Percentiles rank a stretch among this genome's conserved stretches.
Evolutionary conservation across 805 yeast species (phyloP).

Genomic region (Candida insectalens): DNA sequence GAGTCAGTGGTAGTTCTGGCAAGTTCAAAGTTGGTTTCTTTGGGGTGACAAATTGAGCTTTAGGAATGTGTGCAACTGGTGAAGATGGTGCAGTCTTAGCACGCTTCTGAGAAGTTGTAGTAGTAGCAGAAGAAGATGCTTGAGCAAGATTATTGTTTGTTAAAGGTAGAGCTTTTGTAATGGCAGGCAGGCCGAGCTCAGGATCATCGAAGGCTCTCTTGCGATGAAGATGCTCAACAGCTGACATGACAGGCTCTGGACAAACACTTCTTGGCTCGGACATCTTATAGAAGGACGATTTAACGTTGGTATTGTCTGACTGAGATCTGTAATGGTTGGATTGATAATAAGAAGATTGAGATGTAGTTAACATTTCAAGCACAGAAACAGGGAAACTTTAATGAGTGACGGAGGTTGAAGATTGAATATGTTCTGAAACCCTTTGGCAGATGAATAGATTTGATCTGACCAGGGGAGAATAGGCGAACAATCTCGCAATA

Average conservation of each 20-base stretch:
- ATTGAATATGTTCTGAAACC: too few relatives aligned
- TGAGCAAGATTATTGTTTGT: slow-evolving; percentile 1
- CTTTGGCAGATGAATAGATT: too few relatives aligned
- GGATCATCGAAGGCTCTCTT: slow-evolving; percentile 3
- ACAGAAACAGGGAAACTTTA: too few relatives aligned
- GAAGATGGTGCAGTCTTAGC: slow-evolving; percentile 24
- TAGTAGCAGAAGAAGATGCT: background rate
- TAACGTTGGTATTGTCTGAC: slow-evolving; percentile 21
- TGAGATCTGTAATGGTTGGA: slow-evolving; percentile 22
- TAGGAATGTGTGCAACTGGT: slow-evolving; percentile 9
- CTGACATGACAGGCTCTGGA: slow-evolving; percentile 3
- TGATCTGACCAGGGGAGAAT: too few relatives aligned
- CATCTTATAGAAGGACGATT: slow-evolving; percentile 16
- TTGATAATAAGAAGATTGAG: slow-evolving; percentile 6
- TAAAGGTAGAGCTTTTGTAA: too few relatives aligned
- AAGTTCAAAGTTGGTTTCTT: slow-evolving; percentile 12
- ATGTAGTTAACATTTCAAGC: slow-evolving; percentile 5
- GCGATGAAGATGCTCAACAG: background rate
- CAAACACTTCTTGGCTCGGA: slow-evolving; percentile 14
- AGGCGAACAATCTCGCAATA: too few relatives aligned
- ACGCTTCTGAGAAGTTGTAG: slow-evolving; percentile 11
- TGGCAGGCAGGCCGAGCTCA: slow-evolving; percentile 6
- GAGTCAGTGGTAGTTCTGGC: slow-evolving; percentile 18
- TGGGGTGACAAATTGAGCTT: slow-evolving; percentile 9
- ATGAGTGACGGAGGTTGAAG: too few relatives aligned